These are phyloP conservation scores for Grammothele lineata DNA, from an alignment of 768 basidiomycete species.

Conservation along the genomic window DNA sequence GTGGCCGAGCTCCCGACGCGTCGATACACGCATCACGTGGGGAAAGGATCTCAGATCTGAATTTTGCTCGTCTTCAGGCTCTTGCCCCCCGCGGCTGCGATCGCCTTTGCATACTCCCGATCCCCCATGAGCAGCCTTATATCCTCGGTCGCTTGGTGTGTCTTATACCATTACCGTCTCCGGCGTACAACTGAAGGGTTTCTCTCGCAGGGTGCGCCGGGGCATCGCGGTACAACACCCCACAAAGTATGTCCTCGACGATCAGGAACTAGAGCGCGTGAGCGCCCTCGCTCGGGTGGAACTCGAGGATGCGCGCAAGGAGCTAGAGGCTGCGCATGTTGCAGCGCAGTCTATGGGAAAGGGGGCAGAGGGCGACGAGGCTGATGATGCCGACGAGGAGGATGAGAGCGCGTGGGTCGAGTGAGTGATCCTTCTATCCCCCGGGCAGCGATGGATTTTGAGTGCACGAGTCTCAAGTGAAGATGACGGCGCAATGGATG, in stretches of 20 bases:
- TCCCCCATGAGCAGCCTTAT: conserved; percentile 68
- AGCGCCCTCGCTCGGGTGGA: conserved; percentile 83
- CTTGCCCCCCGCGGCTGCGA: conserved; percentile 42
- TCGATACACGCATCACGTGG: conserved; percentile 48
- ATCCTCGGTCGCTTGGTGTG: conserved; percentile 60
- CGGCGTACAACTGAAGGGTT: too few relatives aligned
- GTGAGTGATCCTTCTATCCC: conserved; percentile 47
- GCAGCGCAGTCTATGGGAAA: conserved; percentile 69
- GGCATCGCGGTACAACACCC: conserved; percentile 77
- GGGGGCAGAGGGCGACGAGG: conserved; percentile 62
- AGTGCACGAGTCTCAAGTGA: conserved; percentile 31
- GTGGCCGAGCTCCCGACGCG: conserved; percentile 26
- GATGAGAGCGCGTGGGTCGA: conserved; percentile 76
- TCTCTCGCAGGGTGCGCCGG: conserved; percentile 63
- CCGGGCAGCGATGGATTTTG: conserved; percentile 8
- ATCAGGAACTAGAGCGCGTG: conserved; percentile 85
- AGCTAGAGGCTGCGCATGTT: conserved; percentile 77
- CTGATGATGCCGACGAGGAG: conserved; percentile 48
- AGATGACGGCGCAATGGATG: conserved; percentile 61
- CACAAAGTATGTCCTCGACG: conserved; percentile 84
- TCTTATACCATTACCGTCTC: too few relatives aligned
- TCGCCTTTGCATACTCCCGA: conserved; percentile 26
- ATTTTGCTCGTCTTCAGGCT: neutral
- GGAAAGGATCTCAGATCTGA: conserved; percentile 23
- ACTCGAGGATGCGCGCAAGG: conserved; percentile 84